Evolutionary conservation across 2,329 filamentous ascomycete species (phyloP).

Genomic region (Colletotrichum limetticola): DNA sequence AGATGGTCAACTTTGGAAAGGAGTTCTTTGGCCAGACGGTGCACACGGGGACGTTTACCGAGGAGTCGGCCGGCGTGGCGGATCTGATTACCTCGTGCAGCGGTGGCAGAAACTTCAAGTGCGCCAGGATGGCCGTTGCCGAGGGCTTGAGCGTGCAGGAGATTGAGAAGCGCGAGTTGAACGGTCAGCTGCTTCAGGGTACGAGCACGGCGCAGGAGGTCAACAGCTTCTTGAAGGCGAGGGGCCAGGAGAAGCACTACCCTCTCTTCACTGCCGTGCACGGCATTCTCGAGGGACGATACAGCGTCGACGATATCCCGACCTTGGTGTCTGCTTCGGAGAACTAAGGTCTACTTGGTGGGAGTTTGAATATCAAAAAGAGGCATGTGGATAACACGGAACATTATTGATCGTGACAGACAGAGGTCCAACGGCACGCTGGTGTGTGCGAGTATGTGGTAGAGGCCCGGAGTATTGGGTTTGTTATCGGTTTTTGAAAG

Average conservation of each 20-base stretch:
- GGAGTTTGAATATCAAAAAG: neutral
- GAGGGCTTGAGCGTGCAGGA: slow-evolving; percentile 84
- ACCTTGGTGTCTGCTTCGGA: slow-evolving; percentile 62
- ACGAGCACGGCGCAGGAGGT: slow-evolving; percentile 93
- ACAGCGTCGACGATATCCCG: slow-evolving; percentile 84
- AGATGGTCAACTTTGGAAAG: slow-evolving; percentile 97
- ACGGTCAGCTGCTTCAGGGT: slow-evolving; percentile 96
- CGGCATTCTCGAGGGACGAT: slow-evolving; percentile 79
- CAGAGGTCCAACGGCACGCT: neutral
- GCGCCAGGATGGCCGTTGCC: slow-evolving; percentile 88
- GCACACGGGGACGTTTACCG: slow-evolving; percentile 89
- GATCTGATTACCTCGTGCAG: slow-evolving; percentile 95
- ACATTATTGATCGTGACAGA: neutral
- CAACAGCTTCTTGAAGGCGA: slow-evolving; percentile 84
- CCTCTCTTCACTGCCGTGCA: slow-evolving; percentile 93
- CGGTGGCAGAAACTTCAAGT: slow-evolving; percentile 92
- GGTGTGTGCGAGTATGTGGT: neutral
- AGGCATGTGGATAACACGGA: neutral
- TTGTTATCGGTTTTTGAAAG: neutral
- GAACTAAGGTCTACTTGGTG: slow-evolving; percentile 14
- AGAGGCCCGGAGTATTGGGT: neutral
- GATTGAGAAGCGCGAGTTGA: slow-evolving; percentile 88
- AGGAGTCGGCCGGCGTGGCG: slow-evolving; percentile 93
- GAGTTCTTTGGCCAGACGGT: slow-evolving; percentile 90
- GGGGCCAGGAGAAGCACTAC: slow-evolving; percentile 83